phyloP scores from a whole-genome alignment of 2,329 filamentous ascomycete species.

The Pseudocercospora fijiensis region DNA sequence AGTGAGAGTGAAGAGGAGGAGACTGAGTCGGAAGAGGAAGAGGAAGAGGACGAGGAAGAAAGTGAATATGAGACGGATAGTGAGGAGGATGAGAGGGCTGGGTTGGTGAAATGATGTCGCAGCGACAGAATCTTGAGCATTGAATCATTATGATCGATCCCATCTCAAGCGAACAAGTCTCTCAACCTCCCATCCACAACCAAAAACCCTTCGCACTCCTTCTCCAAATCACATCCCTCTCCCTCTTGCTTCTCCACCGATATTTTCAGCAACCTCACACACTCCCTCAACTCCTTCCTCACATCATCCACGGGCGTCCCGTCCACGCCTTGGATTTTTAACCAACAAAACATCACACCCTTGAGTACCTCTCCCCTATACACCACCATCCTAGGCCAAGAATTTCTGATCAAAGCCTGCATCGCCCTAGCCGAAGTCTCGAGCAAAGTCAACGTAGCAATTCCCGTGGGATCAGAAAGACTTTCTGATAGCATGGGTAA shows the following conservation, averaged over 20 bases:
- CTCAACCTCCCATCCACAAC: slow-evolving; percentile 34
- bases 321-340: slow-evolving; percentile 20
- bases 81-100: slow-evolving; percentile 45
- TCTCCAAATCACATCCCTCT: slow-evolving; percentile 31
- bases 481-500: slow-evolving; percentile 65
- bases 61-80: slow-evolving; percentile 34
- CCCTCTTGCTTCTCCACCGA: slow-evolving; percentile 29
- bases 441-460: slow-evolving; percentile 60
- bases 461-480: slow-evolving; percentile 72
- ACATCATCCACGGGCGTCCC: neutral
- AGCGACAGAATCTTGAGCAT: neutral
- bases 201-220: slow-evolving; percentile 30
- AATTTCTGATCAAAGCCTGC: slow-evolving; percentile 59
- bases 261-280: slow-evolving; percentile 29
- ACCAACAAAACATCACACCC: slow-evolving; percentile 50
- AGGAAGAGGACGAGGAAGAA: slow-evolving; percentile 42
- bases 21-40: slow-evolving; percentile 51
- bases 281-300: slow-evolving; percentile 19
- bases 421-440: slow-evolving; percentile 55
- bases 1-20: slow-evolving; percentile 54
- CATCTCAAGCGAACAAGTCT: slow-evolving; percentile 27
- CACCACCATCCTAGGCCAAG: slow-evolving; percentile 66
- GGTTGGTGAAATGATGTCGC: slow-evolving; percentile 10
- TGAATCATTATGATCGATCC: neutral
- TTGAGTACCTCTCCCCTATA: slow-evolving; percentile 66